phyloP scores from a whole-genome alignment of 495 filamentous ascomycete genomes.

The Cairneyella variabilis region DNA sequence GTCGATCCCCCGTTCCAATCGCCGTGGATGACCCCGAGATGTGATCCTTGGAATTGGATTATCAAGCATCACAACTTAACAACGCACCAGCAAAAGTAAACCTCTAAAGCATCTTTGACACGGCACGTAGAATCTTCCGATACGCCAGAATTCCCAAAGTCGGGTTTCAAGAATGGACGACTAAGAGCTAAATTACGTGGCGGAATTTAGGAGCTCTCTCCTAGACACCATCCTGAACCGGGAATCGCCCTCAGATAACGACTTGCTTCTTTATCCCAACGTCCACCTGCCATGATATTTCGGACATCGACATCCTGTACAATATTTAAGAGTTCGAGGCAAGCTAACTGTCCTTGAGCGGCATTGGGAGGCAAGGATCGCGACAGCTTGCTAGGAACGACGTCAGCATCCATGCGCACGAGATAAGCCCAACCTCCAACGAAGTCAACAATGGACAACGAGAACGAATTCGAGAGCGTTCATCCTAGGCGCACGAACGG shows the following conservation, averaged over 20 bases:
- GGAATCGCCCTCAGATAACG: too few relatives aligned
- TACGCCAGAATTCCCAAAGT: conserved; percentile 14
- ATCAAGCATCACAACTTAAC: conserved; percentile 8
- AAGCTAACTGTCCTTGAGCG: not conserved
- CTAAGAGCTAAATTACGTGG: conserved; percentile 2
- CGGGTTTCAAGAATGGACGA: not conserved
- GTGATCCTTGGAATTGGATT: too few relatives aligned
- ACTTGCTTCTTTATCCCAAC: not conserved
- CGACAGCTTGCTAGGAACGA: too few relatives aligned
- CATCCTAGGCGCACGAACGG: not conserved
- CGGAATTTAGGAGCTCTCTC: not conserved
- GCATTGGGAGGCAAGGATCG: too few relatives aligned
- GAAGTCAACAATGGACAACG: conserved; percentile 6
- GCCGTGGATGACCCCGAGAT: too few relatives aligned
- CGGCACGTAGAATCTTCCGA: not conserved
- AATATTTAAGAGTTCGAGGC: not conserved
- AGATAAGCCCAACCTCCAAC: not conserved
- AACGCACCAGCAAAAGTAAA: not conserved
- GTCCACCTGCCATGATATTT: not conserved
- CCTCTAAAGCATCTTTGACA: not conserved
- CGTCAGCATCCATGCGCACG: not conserved
- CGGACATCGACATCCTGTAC: not conserved
- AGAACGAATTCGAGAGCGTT: conserved; percentile 1
- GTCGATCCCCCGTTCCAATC: too few relatives aligned
- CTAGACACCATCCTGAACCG: too few relatives aligned